Evolutionary conservation across 176 grass and related monocot species (phyloP), one percentile per base, ranked within the genome.

Genomic region (Carex parvula): DNA sequence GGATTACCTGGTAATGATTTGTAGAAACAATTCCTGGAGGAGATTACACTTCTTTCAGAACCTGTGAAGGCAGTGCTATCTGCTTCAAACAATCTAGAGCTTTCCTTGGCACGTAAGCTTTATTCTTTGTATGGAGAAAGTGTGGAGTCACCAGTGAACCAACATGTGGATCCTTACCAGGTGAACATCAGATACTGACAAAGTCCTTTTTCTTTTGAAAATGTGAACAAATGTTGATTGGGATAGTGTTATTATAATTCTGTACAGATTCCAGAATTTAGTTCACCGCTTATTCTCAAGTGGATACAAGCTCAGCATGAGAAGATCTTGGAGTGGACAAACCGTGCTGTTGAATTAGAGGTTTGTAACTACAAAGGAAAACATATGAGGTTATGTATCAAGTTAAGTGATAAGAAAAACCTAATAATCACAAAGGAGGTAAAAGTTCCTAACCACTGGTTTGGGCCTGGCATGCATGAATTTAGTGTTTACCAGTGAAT

Each of bases 281-380:
- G 88, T 91, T 89, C 88, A 44, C 88, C 94, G 11, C 70, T 97
- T 73, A 88, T 97, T 94, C 94, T 97, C 64, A 87, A 97, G 70
- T 97, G 94, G 94, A 78, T 94, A 18, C 92, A 97, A 86, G 78
- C 85, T 86, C 94, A 97, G 87, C 90, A 97, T 29, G 88, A 92
- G 35, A 94, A 92, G 87, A 89, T 97, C 69, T 85, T 94, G 83
- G 87, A 97, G 81, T 97, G 94, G 94, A 91, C 94, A 86, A 89
- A 84, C 74, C 94, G 94, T 90, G 83, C 92, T 33, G 79, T 90
- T 84, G 85, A 89, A 78, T 92, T 92, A 86, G 94, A 97, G 90
- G 94, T 97, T 85, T 72, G 86, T 81, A 88, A 88, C 46, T 84
- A 35, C 29, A 11, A 8, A 71, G 39, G 55, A 22, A 85, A 83